A percentile compares a stretch with the other conserved stretches of the same genome.
These are phyloP conservation scores for Cutaneotrichosporon spelunceum DNA, from an alignment of 1,284 basidiomycete species.

Conservation along the genomic window DNA sequence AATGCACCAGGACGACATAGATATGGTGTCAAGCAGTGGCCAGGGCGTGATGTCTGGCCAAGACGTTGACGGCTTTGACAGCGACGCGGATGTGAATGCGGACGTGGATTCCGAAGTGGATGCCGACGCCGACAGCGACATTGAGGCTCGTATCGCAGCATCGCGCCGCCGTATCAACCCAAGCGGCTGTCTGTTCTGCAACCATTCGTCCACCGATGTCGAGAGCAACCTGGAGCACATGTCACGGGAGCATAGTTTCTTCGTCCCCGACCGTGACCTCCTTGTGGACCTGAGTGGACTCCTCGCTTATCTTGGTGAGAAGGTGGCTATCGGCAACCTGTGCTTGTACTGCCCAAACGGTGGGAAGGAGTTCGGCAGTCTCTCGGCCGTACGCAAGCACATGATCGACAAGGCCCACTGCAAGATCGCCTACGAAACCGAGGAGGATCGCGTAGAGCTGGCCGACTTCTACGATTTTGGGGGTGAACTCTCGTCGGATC, in stretches of 20 bases:
- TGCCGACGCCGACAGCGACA: conserved; percentile 32
- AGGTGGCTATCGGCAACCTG: conserved; percentile 85
- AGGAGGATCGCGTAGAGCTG: conserved; percentile 76
- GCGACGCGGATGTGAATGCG: conserved; percentile 49
- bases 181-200: conserved; percentile 83
- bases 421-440: conserved; percentile 86
- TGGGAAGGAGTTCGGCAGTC: conserved; percentile 69
- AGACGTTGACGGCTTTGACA: conserved; percentile 53
- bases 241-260: conserved; percentile 84
- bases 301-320: conserved; percentile 83
- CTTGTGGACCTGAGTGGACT: conserved; percentile 80
- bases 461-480: conserved; percentile 95
- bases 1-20: neutral
- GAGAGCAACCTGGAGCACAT: conserved; percentile 80
- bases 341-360: conserved; percentile 84
- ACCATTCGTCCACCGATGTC: conserved; percentile 57
- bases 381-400: conserved; percentile 84
- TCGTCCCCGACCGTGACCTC: conserved; percentile 90
- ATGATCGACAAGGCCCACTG: conserved; percentile 95
- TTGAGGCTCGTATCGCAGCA: conserved; percentile 65
- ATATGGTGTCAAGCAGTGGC: neutral
- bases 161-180: conserved; percentile 62
- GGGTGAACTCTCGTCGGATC: conserved; percentile 67
- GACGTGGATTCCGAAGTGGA: conserved; percentile 59
- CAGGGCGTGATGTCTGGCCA: conserved; percentile 18